Base-by-base conservation (phyloP, 2,329 filamentous ascomycete genomes). In the Rhexocercosporidium sp. region DNA sequence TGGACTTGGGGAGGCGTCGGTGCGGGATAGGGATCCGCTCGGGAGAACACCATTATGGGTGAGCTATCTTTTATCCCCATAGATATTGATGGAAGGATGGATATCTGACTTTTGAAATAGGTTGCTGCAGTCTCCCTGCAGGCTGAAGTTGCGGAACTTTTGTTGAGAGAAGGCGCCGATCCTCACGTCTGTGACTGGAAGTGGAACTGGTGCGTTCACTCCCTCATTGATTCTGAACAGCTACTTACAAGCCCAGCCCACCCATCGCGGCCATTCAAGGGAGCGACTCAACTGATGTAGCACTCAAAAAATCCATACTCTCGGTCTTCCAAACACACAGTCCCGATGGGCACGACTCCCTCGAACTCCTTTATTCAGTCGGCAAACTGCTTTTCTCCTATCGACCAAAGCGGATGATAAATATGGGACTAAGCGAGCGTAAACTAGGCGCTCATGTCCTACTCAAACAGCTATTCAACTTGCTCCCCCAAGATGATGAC, bases 21-120 rank as follows among this genome's bases (percentile, higher is more conserved):
- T 62, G 0, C 27, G 47, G 14, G 69, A 70, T 59, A 59, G 62
- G 1, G 66, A 70, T 46, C 41, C 66, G 16, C 0, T 18, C 8
- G 69, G 69, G 0, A 39, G 60, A 18, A 70, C 69, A 25, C 69
- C 69, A 5, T 47, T 70, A 18, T 67, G 57, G 57, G 69, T 69
- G 44, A 29, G 66, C 47, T 29, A 18, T 44, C 3, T 31, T 22
- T 20, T 18, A 25, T 5, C 16, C 20, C 27, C 34, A 46, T 44
- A 1, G 31, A 41, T 3, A 25, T 12, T 44, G 14, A n/a, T 37
- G 25, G 1, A 39, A 20, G 16, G 31, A 22, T 27, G 9, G 18
- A n/a, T n/a, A 11, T 20, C 1, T 11, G 1, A 20, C 57, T 34
- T 34, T 39, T 14, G n/a, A n/a, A n/a, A n/a, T 34, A 69, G 64